Conservation (phyloP, 2,329 filamentous ascomycete species). For the Simplicillium aogashimaense region DNA sequence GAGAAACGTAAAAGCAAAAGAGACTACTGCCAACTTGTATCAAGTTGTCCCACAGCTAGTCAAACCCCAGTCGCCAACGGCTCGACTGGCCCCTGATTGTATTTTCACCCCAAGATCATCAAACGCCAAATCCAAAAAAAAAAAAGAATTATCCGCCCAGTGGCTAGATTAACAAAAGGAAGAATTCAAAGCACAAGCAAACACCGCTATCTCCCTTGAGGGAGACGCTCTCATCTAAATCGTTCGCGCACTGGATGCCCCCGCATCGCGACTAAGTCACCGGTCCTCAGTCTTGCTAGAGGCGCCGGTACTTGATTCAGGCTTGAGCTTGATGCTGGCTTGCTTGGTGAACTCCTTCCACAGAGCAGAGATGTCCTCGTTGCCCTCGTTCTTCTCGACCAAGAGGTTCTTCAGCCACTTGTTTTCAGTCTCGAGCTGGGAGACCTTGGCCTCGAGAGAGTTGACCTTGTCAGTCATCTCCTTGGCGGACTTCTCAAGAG, state of each 20-base stretch:
- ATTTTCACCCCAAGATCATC: neutral
- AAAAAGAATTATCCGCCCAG: conserved; percentile 1
- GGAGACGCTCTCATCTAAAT: neutral
- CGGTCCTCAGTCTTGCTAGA: conserved; percentile 13
- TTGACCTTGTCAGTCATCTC: conserved; percentile 75
- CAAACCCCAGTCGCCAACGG: conserved; percentile 1
- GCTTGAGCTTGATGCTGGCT: conserved; percentile 19
- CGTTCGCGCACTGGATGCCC: no score
- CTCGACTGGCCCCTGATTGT: conserved; percentile 1
- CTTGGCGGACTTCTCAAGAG: conserved; percentile 70
- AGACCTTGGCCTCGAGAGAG: conserved; percentile 61
- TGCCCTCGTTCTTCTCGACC: conserved; percentile 68
- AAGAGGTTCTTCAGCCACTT: conserved; percentile 74
- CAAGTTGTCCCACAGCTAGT: conserved; percentile 10
- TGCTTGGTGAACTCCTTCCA: conserved; percentile 40
- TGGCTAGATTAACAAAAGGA: neutral
- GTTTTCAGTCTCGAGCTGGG: conserved; percentile 74
- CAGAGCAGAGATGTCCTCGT: conserved; percentile 39
- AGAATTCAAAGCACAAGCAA: neutral
- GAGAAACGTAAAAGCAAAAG: neutral
- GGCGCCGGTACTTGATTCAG: conserved; percentile 13
- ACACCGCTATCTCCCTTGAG: neutral
- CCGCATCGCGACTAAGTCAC: neutral
- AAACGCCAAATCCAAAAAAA: conserved; percentile 4
- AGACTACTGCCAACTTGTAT: conserved; percentile 8